Evolutionary conservation across 495 filamentous ascomycete species (phyloP), one percentile per base, ranked within the genome.

Genomic region (Cairneyella variabilis): DNA sequence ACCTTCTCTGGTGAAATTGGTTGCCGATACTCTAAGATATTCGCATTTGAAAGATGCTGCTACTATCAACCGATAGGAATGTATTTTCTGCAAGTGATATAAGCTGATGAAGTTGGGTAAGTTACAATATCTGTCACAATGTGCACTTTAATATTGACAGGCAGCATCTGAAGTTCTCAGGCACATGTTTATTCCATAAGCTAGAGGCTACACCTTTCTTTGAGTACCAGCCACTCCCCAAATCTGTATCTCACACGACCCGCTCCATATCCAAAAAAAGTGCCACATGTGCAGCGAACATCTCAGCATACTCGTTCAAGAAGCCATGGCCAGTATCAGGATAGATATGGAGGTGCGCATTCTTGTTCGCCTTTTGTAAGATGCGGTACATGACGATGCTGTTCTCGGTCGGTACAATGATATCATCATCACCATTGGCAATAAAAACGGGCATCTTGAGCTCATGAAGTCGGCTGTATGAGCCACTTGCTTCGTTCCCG

Each of bases 351-450:
- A 71, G 55, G 28, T 67, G 60, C 12, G 56, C 65, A 42, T 65
- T 63, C 10, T 59, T 54, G 56, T 51, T 65, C 53, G 57, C 48
- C 44, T 45, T 58, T 5, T 48, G 48, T 20, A 57, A 54, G 22
- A 59, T 28, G 37, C 53, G n/a, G 53, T 57, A 59, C 58, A 70
- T 18, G 22, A 56, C 40, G 21, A 61, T 67, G 54, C 67, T 70
- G 38, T 66, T 66, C 26, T 44, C 34, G 0, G 67, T 66, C 20
- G 68, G 66, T 11, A 67, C 34, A 44, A 70, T 56, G 34, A 62
- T 56, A 49, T 70, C 69, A 57, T 70, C 43, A 60, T 58, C 37
- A 17, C 69, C 68, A 55, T 69, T 69, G 10, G 57, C 59, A 16
- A 70, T 60, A 36, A 70, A 45, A 1, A 72, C 65, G 16, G 65